Base-by-base conservation (phyloP, 208 protist genomes). In the Phytomonas francai region DNA sequence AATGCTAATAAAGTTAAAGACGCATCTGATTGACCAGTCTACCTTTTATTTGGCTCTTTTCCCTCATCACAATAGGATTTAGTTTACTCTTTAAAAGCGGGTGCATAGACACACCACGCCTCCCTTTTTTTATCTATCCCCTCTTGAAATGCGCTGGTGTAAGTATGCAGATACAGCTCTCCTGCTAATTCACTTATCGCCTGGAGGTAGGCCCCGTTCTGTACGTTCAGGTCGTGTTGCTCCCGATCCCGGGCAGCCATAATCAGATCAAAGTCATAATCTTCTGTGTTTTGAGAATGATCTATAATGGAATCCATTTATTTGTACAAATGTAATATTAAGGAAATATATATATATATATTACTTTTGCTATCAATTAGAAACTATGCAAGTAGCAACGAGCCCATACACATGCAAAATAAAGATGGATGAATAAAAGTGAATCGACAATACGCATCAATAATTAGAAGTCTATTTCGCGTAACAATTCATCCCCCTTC, bases 171-270 rank as follows among this genome's bases (percentile, higher is more conserved):
- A 70, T 90, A 94, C 0, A 92, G 34, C 65, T 91, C 85, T 12
- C 85, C 88, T 27, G 85, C 85, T 54, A 94, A 51, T 67, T 91
- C 88, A 60, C 80, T 79, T 22, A 91, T 65, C 16, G 76, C 85
- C 49, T 90, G 77, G 12, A 81, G 81, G 63, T 89, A 88, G 14
- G 88, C 88, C 59, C 90, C 83, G 36, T 78, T 86, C 29, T 73
- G 78, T 34, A 94, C 70, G 11, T 63, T 72, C 27, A 59, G 59
- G 42, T 67, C 57, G 54, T 80, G 84, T 61, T 74, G 69, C 11
- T 63, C 76, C 42, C 82, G 83, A 68, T 94, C 88, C 9, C 75
- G 73, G 45, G 70, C 61, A 11, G 85, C 85, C 68, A 93, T 89
- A 25, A 63, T 45, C 22, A 93, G 77, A 67, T 90, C 85, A 12